Base-by-base conservation (phyloP, 2,329 filamentous ascomycete genomes). In the Paraphaeosphaeria minitans region DNA sequence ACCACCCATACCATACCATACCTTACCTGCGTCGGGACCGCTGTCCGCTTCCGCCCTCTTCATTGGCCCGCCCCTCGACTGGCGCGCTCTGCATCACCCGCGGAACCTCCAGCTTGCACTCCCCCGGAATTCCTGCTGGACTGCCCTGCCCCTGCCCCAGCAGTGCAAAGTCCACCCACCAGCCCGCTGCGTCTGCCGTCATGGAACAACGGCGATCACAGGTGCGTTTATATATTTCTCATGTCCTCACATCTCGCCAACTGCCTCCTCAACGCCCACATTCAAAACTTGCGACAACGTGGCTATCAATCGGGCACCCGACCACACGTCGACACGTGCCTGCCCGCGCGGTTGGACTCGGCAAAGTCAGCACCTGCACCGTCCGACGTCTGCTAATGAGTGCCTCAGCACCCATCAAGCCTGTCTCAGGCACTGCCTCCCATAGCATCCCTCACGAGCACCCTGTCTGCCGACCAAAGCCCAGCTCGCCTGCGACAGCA, bases 371-470 rank as follows among this genome's bases (percentile, higher is more conserved):
- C 35, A 42, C 12, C 35, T 31, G 3, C 50, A 43, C 37, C 22
- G 5, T 22, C 19, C n/a, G 19, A 21, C 51, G 10, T 35, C n/a
- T 45, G 41, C 51, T 53, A 53, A 53, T 24, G 24, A 35, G 27
- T 24, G 9, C 51, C 41, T 45, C 51, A 53, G 51, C 60, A 62
- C 31, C 61, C 65, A 31, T 61, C 48, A 57, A 66, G 45, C 56
- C 51, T 72, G 61, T 70, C 74, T 64, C 74, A 75, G 55, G 70
- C 75, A n/a, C 69, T 77, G 14, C 75, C 75, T 8, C 75, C 75
- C 37, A 73, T 78, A 53, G 72, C 75, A 39, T 73, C 75, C 45
- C 66, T 78, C 51, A 78, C 75, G n/a, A 71, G 66, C 63, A 68
- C 56, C 46, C 66, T 76, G 5, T 59, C 74, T 22, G 48, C 71